Evolutionary conservation across 306 rosid species (phyloP).

Genomic region (Lathyrus sativus): DNA sequence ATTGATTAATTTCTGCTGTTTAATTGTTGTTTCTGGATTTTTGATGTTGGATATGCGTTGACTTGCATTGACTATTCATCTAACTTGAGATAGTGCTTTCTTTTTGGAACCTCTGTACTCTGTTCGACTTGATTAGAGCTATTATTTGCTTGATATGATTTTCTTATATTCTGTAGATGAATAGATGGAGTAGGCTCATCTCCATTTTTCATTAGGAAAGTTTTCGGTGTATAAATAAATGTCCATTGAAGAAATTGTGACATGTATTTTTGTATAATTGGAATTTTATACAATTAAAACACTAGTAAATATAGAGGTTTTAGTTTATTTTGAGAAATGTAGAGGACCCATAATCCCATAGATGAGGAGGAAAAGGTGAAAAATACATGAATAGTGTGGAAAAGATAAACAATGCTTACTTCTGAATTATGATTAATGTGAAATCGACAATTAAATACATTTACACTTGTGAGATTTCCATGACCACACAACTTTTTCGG

Average conservation of each 20-base stretch:
- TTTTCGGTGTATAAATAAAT: background rate
- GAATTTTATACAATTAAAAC: background rate
- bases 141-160: background rate
- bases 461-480: background rate
- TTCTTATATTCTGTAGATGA: background rate
- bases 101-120: no score
- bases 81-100: background rate
- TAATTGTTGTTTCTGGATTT: background rate
- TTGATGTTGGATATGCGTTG: conserved; percentile 32
- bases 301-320: background rate
- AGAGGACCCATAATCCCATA: background rate
- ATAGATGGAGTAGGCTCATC: background rate
- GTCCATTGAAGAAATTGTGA: background rate
- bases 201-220: background rate
- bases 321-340: background rate
- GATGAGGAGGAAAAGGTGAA: background rate
- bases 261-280: background rate
- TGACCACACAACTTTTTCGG: background rate
- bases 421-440: background rate
- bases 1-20: conserved; percentile 1
- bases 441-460: background rate
- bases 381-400: background rate
- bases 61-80: conserved; percentile 37
- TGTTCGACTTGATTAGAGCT: no score
- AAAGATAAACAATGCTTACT: background rate